phyloP scores from a whole-genome alignment of 176 grass and related monocot species.

The Leersia perrieri region DNA sequence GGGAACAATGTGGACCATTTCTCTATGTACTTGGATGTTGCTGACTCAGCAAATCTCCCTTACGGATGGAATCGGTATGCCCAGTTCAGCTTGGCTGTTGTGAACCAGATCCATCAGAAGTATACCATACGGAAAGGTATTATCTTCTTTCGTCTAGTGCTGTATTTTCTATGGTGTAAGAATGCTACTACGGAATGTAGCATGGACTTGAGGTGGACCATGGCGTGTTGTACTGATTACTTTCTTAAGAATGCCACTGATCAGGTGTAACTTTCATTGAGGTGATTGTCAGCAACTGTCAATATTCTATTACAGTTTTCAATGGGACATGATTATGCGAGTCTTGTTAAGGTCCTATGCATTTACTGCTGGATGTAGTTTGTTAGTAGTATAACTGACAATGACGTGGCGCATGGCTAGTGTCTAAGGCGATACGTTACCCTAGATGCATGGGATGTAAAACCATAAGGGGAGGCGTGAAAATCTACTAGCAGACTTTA shows the following conservation, averaged over 20 bases:
- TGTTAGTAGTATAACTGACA: not conserved
- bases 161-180: not conserved
- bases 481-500: not conserved
- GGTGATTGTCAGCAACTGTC: not conserved
- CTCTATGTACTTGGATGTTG: slow-evolving; percentile 96
- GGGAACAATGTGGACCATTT: slow-evolving; percentile 95
- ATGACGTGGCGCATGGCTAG: not conserved
- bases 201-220: slow-evolving; percentile 12
- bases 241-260: not conserved
- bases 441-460: not conserved
- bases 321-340: not conserved
- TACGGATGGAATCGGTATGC: slow-evolving; percentile 91
- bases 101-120: slow-evolving; percentile 81
- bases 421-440: not conserved
- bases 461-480: not conserved
- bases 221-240: not conserved
- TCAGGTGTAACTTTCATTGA: not conserved
- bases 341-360: not conserved
- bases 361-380: not conserved
- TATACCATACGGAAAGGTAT: slow-evolving; percentile 87
- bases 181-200: slow-evolving; percentile 5
- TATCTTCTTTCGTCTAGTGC: slow-evolving; percentile 1
- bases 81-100: slow-evolving; percentile 84
- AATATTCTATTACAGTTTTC: slow-evolving; percentile 3
- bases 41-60: slow-evolving; percentile 66